Percentiles rank a stretch among this genome's conserved stretches.
These are phyloP conservation scores for Aristolochia contorta DNA, from an alignment of 164 flowering plant species.

Conservation along the genomic window DNA sequence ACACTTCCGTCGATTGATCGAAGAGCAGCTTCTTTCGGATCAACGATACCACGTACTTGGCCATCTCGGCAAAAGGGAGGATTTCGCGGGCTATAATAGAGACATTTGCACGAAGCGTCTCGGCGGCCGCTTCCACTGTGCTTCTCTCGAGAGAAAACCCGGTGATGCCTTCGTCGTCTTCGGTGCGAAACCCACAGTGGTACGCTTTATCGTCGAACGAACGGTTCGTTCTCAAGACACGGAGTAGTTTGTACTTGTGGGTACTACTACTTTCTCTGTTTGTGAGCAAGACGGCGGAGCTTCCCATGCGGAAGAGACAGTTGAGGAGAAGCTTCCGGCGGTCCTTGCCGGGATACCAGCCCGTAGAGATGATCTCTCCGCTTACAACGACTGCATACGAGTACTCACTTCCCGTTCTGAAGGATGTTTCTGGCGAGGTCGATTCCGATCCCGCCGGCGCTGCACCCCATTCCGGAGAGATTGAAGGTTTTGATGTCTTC, in stretches of 20 bases:
- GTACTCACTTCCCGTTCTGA: slow-evolving; percentile 22
- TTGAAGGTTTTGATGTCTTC: slow-evolving; percentile 47
- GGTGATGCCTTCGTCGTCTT: slow-evolving; percentile 47
- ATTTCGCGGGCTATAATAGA: slow-evolving; percentile 27
- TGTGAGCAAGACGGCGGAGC: slow-evolving; percentile 44
- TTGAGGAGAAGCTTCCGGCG: slow-evolving; percentile 42
- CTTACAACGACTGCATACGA: slow-evolving; percentile 50
- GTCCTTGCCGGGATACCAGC: slow-evolving; percentile 66
- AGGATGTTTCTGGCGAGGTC: slow-evolving; percentile 41
- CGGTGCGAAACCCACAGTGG: slow-evolving; percentile 34
- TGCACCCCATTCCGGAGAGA: slow-evolving; percentile 80
- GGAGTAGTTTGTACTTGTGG: slow-evolving; percentile 37
- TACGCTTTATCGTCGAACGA: slow-evolving; percentile 48
- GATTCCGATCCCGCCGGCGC: slow-evolving; percentile 46
- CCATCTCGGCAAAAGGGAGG: slow-evolving; percentile 41
- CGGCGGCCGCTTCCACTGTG: slow-evolving; percentile 32
- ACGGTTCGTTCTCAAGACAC: slow-evolving; percentile 31
- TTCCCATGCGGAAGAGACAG: slow-evolving; percentile 64
- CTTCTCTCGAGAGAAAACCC: slow-evolving; percentile 42
- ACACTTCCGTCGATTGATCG: slow-evolving; percentile 30
- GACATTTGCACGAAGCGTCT: slow-evolving; percentile 30
- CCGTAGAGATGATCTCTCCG: slow-evolving; percentile 58
- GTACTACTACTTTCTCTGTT: slow-evolving; percentile 24
- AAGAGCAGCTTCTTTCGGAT: slow-evolving; percentile 21
- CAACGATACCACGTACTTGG: slow-evolving; percentile 19